Evolutionary conservation across 371 early-diverging fungal genomes (phyloP), one percentile per base, ranked within the genome.

Genomic region (Mortierella sp.): DNA sequence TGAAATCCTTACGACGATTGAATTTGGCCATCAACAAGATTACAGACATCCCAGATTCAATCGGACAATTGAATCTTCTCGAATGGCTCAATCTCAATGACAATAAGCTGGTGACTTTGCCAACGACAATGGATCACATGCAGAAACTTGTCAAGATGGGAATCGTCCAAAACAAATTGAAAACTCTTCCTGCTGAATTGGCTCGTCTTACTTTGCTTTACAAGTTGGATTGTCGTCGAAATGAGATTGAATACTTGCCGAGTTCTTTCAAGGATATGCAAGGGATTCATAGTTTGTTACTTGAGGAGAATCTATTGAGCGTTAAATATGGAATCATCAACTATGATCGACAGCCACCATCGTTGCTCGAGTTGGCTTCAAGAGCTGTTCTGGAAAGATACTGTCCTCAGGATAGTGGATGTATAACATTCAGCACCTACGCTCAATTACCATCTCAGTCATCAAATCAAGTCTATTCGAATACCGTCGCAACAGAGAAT

Each of bases 41-140:
- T 3, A 68, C 54, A 4, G 72, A 74, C 0, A 65, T 94, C 17
- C 94, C 94, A 6, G 34, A 73, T 0, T 84, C 87, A 23, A 84
- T 93, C 28, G 89, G 92, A 3, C 70, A 75, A 7, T 68, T 91
- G 10, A 79, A 61, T 13, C 77, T 83, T 19, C 58, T 94, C 9
- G 89, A 88, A 56, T 93, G 93, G 93, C 87, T 94, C 22, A 94
- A 93, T 64, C 70, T 93, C 8, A 90, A 90, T 47, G 93, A 92
- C 72, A 94, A 94, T 81, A 82, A 78, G 22, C 68, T 94, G 17
- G 75, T 65, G 9, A 59, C 76, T 3, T 57, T 94, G 2, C 93
- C 94, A 1, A 66, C 72, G 8, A 73, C 86, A 12, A 82, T 94
- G 61, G 84, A 85, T 3, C 75, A 86, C 28, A 75, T 94, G 61